Evolutionary conservation across 1,139 yeast species (phyloP), one percentile per base, ranked within the genome.

Genomic region (Blastobotrys illinoisensis): DNA sequence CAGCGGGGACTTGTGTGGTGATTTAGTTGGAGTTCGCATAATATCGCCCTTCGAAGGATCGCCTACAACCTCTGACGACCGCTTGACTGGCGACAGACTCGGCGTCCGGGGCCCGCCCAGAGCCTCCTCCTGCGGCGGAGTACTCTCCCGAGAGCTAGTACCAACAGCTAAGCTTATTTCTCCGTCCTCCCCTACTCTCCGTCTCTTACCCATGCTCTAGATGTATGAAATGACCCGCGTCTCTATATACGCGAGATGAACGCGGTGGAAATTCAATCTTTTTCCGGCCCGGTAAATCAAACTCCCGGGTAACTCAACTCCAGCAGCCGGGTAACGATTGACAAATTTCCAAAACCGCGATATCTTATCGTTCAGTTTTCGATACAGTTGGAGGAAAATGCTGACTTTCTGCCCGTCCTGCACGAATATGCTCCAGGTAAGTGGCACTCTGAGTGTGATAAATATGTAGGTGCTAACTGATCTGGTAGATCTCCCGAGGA

Each of bases 331-430:
- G 46, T 20, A 44, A 44, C 2, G n/a, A 9, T 44, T 23, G 16
- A 19, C 23, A 44, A 44, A 44, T 23, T 23, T 20, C 16, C n/a
- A 46, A 44, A 28, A 16, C 19, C 19, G n/a, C 24, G 6, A 2
- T 16, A 18, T 23, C 19, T 26, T 24, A 44, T 20, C 24, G 46
- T 11, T 18, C 43, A 24, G 13, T 3, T 6, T 24, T 9, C 20
- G 28, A 9, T 5, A 13, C 13, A 9, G 5, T 14, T 14, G 9
- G 11, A n/a, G 40, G 48, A 6, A 26, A 9, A 91, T 91, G 98
- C 77, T 91, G 57, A 88, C 97, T 1, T 91, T 91, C 70, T 91
- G 98, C 65, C 98, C 98, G 2, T 81, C 85, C 67, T 91, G 98
- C 72, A 83, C 95, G 23, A 91, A 91, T 65, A 86, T 91, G 96